Percentiles rank a stretch among this genome's conserved stretches.
These are phyloP conservation scores for Chlamydomonas eustigma DNA, from an alignment of 139 green algal species.

Conservation along the genomic window DNA sequence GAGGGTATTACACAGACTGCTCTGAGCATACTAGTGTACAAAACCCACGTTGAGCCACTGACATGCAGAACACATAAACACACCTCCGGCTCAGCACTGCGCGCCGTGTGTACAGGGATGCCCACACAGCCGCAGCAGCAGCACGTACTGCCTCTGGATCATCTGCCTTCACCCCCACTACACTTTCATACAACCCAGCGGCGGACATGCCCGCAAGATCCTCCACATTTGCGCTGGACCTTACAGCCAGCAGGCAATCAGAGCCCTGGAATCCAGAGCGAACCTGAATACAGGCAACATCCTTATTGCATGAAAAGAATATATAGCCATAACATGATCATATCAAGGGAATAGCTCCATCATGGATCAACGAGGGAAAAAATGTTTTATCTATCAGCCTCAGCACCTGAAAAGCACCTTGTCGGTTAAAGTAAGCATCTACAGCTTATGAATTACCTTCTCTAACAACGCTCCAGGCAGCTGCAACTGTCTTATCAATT, in stretches of 20 bases:
- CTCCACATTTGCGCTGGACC: conserved; percentile 92
- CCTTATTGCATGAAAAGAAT: no score
- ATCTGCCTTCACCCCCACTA: conserved; percentile 40
- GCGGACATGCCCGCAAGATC: conserved; percentile 84
- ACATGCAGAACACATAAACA: neutral
- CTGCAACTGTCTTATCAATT: neutral
- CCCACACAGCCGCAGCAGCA: conserved; percentile 81
- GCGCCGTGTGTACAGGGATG: conserved; percentile 79
- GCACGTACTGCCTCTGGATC: conserved; percentile 45
- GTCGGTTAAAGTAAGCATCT: no score
- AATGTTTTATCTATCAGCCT: no score
- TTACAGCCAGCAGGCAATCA: conserved; percentile 33
- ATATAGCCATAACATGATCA: no score
- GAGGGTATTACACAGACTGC: no score
- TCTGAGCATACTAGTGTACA: no score
- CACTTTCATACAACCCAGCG: conserved; percentile 91
- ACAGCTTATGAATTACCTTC: no score
- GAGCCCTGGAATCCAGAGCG: neutral
- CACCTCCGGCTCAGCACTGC: conserved; percentile 75
- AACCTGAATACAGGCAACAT: no score
- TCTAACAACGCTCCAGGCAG: neutral
- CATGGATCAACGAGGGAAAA: no score
- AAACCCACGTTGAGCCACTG: no score
- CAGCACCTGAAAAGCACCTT: no score
- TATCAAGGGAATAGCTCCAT: no score